Evolutionary conservation across 2,329 filamentous ascomycete species (phyloP).

Genomic region (Elsinoe arachidis): DNA sequence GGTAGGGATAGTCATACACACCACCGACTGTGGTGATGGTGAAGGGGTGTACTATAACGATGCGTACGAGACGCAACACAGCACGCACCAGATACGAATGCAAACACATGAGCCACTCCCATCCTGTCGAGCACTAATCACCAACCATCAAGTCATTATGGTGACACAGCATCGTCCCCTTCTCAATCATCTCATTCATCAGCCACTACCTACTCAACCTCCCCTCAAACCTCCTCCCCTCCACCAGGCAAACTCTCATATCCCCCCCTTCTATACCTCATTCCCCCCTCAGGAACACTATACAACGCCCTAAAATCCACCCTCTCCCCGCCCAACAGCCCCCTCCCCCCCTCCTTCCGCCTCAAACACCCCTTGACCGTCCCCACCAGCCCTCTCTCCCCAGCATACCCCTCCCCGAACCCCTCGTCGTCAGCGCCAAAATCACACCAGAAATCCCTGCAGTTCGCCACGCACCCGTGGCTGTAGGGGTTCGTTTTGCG

Average conservation of each 20-base stretch:
- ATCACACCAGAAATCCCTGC: constrained; percentile 94
- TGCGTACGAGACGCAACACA: too few relatives aligned
- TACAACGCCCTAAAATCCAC: constrained; percentile 89
- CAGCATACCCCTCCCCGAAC: background rate
- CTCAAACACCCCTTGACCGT: constrained; percentile 49
- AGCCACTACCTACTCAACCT: background rate
- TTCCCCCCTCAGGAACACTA: constrained; percentile 64
- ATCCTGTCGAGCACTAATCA: too few relatives aligned
- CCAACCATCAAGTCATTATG: too few relatives aligned
- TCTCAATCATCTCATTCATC: background rate
- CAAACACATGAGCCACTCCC: too few relatives aligned
- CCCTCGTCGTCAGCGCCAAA: background rate
- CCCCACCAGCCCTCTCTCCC: constrained; percentile 44
- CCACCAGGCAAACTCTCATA: constrained; percentile 57
- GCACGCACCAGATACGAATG: too few relatives aligned
- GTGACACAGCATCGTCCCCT: too few relatives aligned
- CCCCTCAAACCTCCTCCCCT: constrained; percentile 28
- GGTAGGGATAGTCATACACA: background rate
- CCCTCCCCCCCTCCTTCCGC: constrained; percentile 61
- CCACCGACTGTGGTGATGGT: too few relatives aligned
- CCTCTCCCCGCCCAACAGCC: constrained; percentile 64
- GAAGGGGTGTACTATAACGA: too few relatives aligned
- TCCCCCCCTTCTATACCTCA: constrained; percentile 44
- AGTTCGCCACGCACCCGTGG: constrained; percentile 75
- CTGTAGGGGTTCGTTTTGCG: constrained; percentile 73